Percentiles rank a stretch among this genome's conserved stretches.
phyloP scores from a whole-genome alignment of 2,329 filamentous ascomycete genomes.

The Verticillium dahliae region DNA sequence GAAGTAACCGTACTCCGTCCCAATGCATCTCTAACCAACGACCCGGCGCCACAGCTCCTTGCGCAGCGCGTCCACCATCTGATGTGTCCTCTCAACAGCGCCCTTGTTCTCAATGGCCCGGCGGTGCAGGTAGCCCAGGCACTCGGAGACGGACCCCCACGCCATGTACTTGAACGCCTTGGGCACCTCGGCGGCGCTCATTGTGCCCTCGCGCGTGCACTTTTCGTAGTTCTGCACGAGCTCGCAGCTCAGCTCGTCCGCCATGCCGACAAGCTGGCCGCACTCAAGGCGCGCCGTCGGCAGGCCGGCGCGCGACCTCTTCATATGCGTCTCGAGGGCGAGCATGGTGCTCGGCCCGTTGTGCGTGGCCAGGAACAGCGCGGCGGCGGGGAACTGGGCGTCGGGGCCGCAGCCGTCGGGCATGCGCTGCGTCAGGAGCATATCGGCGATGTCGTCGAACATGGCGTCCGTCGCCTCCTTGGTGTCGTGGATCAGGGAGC shows the following conservation, averaged over 20 bases:
- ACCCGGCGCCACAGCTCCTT: slow-evolving; percentile 19
- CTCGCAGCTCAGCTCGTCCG: slow-evolving; percentile 46
- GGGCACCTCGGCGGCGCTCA: not conserved
- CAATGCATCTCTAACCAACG: slow-evolving; percentile 6
- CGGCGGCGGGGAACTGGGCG: slow-evolving; percentile 32
- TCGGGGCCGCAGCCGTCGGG: slow-evolving; percentile 23
- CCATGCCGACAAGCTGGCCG: slow-evolving; percentile 52
- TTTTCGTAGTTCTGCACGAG: slow-evolving; percentile 31
- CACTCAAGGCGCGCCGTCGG: slow-evolving; percentile 33
- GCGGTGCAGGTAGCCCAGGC: slow-evolving; percentile 28
- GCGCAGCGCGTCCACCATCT: slow-evolving; percentile 20
- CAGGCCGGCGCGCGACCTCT: slow-evolving; percentile 26
- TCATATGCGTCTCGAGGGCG: slow-evolving; percentile 35
- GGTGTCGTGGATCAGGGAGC: slow-evolving; percentile 43
- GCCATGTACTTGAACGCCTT: slow-evolving; percentile 33
- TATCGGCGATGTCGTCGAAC: slow-evolving; percentile 39
- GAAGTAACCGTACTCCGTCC: no score
- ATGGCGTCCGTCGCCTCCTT: slow-evolving; percentile 44
- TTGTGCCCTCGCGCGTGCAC: slow-evolving; percentile 12
- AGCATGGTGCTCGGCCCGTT: slow-evolving; percentile 35
- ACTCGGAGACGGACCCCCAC: slow-evolving; percentile 31
- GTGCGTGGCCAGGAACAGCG: slow-evolving; percentile 48
- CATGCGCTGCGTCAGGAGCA: not conserved
- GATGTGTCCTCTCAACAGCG: slow-evolving; percentile 16
- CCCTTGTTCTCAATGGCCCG: slow-evolving; percentile 30